These are phyloP conservation scores for Globisporangium spinosum DNA, from an alignment of 352 stramenopile species.

Conservation along the genomic window DNA sequence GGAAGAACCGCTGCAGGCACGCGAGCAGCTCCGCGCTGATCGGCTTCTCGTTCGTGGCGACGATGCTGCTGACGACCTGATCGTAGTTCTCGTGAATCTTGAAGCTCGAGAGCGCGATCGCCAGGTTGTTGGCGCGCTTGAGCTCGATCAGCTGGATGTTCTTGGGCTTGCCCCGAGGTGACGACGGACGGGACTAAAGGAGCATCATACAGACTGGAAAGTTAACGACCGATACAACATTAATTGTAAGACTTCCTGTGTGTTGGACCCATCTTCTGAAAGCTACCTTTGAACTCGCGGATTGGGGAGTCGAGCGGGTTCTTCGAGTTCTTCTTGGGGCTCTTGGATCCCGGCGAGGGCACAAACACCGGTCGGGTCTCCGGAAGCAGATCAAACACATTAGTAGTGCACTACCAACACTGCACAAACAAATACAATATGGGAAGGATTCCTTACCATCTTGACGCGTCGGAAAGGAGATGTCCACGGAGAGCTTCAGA, in stretches of 20 bases:
- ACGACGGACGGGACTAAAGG: conserved; percentile 53
- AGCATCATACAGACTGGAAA: too few relatives aligned
- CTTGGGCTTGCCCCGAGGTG: conserved; percentile 65
- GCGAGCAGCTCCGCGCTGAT: conserved; percentile 57
- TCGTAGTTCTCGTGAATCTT: conserved; percentile 72
- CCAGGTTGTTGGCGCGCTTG: conserved; percentile 79
- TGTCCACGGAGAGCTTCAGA: conserved; percentile 48
- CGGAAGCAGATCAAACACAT: neutral
- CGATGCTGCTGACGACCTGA: conserved; percentile 55
- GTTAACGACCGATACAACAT: too few relatives aligned
- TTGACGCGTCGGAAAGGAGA: conserved; percentile 32
- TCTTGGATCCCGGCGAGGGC: conserved; percentile 47
- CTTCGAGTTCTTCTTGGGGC: conserved; percentile 20
- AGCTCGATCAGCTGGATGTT: conserved; percentile 74
- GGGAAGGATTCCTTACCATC: conserved; percentile 34
- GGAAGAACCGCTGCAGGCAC: conserved; percentile 76
- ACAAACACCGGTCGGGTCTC: conserved; percentile 47
- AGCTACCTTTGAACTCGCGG: conserved; percentile 25
- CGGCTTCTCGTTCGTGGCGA: conserved; percentile 52
- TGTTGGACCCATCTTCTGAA: conserved; percentile 46
- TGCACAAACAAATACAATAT: neutral
- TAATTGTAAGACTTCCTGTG: too few relatives aligned
- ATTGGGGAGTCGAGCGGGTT: conserved; percentile 15
- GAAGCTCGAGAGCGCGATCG: conserved; percentile 69
- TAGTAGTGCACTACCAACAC: conserved; percentile 6